Evolutionary conservation across 2,329 filamentous ascomycete species (phyloP).

Genomic region (Orbilia brochopaga): DNA sequence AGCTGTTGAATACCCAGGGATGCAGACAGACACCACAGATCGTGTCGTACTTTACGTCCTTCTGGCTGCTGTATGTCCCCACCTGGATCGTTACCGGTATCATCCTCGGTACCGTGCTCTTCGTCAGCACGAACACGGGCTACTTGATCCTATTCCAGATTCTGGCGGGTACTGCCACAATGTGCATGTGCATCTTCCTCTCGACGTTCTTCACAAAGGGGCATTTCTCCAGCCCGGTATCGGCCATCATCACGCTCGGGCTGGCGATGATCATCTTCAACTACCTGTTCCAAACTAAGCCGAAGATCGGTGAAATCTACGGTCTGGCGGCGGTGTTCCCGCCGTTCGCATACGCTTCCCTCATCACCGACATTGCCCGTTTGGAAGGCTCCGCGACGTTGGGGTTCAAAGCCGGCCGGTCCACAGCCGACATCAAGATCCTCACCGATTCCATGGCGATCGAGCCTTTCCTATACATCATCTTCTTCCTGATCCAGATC

Average conservation of each 20-base stretch:
- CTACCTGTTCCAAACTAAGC: conserved; percentile 67
- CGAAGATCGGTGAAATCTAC: conserved; percentile 63
- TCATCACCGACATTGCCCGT: conserved; percentile 76
- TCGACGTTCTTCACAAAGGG: conserved; percentile 85
- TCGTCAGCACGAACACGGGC: conserved; percentile 59
- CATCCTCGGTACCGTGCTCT: conserved; percentile 67
- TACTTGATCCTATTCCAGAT: conserved; percentile 69
- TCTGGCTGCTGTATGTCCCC: conserved; percentile 78
- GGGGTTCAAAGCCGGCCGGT: conserved; percentile 65
- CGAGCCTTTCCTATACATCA: conserved; percentile 55
- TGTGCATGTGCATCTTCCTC: conserved; percentile 80
- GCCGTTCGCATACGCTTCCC: conserved; percentile 86
- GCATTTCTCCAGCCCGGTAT: conserved; percentile 82
- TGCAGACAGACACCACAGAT: conserved; percentile 75
- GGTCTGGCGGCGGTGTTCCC: conserved; percentile 79
- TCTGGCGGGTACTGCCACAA: conserved; percentile 75
- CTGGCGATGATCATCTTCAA: conserved; percentile 73
- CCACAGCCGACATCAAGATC: conserved; percentile 67
- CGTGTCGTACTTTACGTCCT: conserved; percentile 77
- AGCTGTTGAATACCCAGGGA: conserved; percentile 90
- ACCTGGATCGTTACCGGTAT: conserved; percentile 80
- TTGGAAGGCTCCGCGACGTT: conserved; percentile 69
- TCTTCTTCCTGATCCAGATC: conserved; percentile 80
- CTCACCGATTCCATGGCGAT: conserved; percentile 77
- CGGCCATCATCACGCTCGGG: conserved; percentile 74